A percentile compares a stretch with the other conserved stretches of the same genome.
Conservation (phyloP, 2,329 filamentous ascomycete species). For the Calonectria pseudoturangicola region DNA sequence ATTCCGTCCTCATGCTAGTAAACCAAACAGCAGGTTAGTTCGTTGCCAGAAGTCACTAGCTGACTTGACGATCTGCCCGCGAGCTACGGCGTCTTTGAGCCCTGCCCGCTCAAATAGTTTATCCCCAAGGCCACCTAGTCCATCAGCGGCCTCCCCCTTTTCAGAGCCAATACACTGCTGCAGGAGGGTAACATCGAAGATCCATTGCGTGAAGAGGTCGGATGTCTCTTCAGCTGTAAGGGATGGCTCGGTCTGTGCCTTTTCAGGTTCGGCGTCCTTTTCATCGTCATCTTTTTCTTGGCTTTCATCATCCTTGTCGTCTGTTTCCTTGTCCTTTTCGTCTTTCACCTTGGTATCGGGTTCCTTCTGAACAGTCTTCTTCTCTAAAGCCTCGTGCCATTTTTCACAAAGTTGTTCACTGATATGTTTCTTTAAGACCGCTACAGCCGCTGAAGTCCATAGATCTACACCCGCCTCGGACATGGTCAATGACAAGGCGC, state of each 20-base stretch:
- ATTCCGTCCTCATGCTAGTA: slow-evolving; percentile 71
- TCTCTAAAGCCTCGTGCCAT: slow-evolving; percentile 68
- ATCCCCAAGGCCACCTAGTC: slow-evolving; percentile 67
- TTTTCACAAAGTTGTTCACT: slow-evolving; percentile 68
- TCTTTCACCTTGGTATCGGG: slow-evolving; percentile 37
- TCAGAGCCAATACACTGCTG: slow-evolving; percentile 65
- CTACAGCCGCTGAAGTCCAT: slow-evolving; percentile 84
- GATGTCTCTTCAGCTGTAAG: slow-evolving; percentile 54
- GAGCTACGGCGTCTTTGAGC: slow-evolving; percentile 68
- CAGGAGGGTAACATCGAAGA: slow-evolving; percentile 76
- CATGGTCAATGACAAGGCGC: slow-evolving; percentile 80
- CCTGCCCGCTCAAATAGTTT: slow-evolving; percentile 67
- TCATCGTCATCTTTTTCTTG: slow-evolving; percentile 41
- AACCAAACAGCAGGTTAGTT: slow-evolving; percentile 87
- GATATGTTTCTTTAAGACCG: slow-evolving; percentile 76
- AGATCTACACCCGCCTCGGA: slow-evolving; percentile 82
- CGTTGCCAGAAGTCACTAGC: slow-evolving; percentile 88
- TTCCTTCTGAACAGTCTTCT: slow-evolving; percentile 45
- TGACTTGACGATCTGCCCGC: slow-evolving; percentile 75
- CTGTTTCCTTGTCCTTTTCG: slow-evolving; percentile 37
- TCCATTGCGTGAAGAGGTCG: slow-evolving; percentile 75
- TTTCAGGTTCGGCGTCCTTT: slow-evolving; percentile 30
- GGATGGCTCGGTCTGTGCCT: slow-evolving; percentile 20
- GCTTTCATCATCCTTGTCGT: slow-evolving; percentile 39
- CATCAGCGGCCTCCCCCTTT: slow-evolving; percentile 49